phyloP scores from a whole-genome alignment of 306 rosid genomes.

The Medicago ruthenica region DNA sequence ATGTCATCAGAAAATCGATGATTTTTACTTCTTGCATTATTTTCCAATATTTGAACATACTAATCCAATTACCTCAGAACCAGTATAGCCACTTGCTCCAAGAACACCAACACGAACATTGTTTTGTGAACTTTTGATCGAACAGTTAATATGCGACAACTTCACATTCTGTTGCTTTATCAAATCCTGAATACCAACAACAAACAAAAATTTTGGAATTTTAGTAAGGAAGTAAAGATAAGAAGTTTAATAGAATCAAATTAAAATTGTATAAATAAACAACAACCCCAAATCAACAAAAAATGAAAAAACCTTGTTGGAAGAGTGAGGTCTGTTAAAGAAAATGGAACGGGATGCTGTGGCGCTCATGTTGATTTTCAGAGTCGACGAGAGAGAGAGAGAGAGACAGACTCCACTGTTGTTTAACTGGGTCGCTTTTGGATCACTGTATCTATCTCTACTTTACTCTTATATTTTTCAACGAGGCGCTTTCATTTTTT shows the following conservation, averaged over 20 bases:
- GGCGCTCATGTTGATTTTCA: too few relatives aligned
- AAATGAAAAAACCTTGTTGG: too few relatives aligned
- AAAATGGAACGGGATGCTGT: too few relatives aligned
- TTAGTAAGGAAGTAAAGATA: neutral
- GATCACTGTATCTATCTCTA: too few relatives aligned
- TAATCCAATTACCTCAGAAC: constrained; percentile 75
- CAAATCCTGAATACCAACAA: constrained; percentile 39
- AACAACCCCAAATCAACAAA: neutral
- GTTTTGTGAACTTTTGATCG: constrained; percentile 54
- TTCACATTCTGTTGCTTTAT: constrained; percentile 55
- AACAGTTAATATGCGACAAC: constrained; percentile 67
- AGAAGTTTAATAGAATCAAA: neutral
- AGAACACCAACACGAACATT: constrained; percentile 86
- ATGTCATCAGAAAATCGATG: constrained; percentile 7
- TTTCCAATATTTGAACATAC: constrained; percentile 25
- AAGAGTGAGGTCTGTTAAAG: too few relatives aligned
- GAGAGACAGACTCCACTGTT: too few relatives aligned
- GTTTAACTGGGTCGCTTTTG: too few relatives aligned
- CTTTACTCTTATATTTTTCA: too few relatives aligned
- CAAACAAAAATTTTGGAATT: neutral
- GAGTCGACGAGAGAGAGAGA: too few relatives aligned
- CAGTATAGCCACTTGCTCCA: constrained; percentile 99
- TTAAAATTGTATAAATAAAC: neutral
- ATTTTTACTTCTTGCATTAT: neutral
- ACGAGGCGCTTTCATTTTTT: too few relatives aligned